These are phyloP conservation scores for Rutstroemia sp. DNA, from an alignment of 2,329 filamentous ascomycete species.

Conservation along the genomic window DNA sequence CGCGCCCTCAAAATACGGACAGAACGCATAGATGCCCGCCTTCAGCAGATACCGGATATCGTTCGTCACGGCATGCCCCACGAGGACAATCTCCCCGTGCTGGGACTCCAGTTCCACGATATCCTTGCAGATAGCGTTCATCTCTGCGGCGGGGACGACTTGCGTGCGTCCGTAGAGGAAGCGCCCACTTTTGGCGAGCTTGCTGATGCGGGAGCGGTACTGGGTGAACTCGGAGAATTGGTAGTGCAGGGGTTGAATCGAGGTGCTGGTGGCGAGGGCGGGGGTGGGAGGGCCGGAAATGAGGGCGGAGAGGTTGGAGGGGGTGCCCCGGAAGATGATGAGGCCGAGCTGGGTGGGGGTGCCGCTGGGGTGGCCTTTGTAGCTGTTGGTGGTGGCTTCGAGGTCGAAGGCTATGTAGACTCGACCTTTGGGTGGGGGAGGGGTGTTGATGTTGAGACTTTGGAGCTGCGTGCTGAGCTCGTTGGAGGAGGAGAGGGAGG, in stretches of 20 bases:
- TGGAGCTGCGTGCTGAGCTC: neutral
- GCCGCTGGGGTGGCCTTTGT: neutral
- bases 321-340: neutral
- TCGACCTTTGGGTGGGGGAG: neutral
- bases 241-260: neutral
- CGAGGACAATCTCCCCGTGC: neutral
- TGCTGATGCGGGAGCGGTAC: neutral
- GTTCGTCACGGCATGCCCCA: neutral
- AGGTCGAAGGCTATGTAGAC: neutral
- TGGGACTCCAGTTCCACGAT: neutral
- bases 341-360: slow-evolving; percentile 2
- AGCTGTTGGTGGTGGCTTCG: neutral
- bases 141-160: neutral
- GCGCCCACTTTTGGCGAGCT: neutral
- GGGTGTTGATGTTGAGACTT: neutral
- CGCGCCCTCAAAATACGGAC: neutral
- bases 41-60: neutral
- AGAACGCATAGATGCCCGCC: neutral
- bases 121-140: neutral
- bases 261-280: neutral
- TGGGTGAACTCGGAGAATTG: neutral
- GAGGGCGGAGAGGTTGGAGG: neutral
- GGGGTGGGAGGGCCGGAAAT: neutral
- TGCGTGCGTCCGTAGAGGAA: neutral
- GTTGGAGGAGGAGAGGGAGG: neutral